A percentile compares a stretch with the other conserved stretches of the same genome.
These are phyloP conservation scores for Huntiella decipiens DNA, from an alignment of 2,329 filamentous ascomycete genomes.

Conservation along the genomic window DNA sequence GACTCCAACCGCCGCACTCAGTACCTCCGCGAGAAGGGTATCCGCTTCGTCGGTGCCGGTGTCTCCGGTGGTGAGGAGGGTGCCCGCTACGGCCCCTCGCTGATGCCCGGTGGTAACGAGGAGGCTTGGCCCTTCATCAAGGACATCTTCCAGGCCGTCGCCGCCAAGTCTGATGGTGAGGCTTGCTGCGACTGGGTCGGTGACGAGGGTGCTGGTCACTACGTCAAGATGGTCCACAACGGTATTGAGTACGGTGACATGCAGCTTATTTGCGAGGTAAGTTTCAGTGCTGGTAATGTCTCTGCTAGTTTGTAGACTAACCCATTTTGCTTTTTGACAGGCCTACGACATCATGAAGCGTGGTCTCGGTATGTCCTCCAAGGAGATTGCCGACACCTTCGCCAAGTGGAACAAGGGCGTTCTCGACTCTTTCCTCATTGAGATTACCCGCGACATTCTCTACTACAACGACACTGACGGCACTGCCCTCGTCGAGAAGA, in stretches of 20 bases:
- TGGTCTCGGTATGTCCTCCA: slow-evolving; percentile 68
- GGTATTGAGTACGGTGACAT: slow-evolving; percentile 99
- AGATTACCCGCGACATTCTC: slow-evolving; percentile 97
- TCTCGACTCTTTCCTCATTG: slow-evolving; percentile 95
- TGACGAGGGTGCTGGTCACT: slow-evolving; percentile 98
- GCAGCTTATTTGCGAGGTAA: slow-evolving; percentile 97
- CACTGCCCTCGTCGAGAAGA: slow-evolving; percentile 88
- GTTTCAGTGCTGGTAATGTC: slow-evolving; percentile 14
- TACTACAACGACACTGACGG: slow-evolving; percentile 95
- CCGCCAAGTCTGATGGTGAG: slow-evolving; percentile 94
- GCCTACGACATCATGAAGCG: slow-evolving; percentile 99
- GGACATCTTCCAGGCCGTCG: slow-evolving; percentile 95
- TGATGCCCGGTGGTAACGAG: slow-evolving; percentile 99
- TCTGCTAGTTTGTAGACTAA: neutral
- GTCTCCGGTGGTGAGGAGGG: slow-evolving; percentile 99
- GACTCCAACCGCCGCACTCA: slow-evolving; percentile 94
- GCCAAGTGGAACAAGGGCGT: slow-evolving; percentile 97
- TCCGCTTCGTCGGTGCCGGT: slow-evolving; percentile 90
- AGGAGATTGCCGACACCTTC: slow-evolving; percentile 93
- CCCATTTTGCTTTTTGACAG: slow-evolving; percentile 25
- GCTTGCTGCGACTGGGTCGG: slow-evolving; percentile 99
- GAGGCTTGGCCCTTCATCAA: slow-evolving; percentile 96
- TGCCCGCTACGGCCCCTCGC: slow-evolving; percentile 87
- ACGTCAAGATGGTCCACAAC: slow-evolving; percentile 99
- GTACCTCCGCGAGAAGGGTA: slow-evolving; percentile 71